Conservation (phyloP, 352 stramenopile genomes). For the Aphanomyces euteiches region DNA sequence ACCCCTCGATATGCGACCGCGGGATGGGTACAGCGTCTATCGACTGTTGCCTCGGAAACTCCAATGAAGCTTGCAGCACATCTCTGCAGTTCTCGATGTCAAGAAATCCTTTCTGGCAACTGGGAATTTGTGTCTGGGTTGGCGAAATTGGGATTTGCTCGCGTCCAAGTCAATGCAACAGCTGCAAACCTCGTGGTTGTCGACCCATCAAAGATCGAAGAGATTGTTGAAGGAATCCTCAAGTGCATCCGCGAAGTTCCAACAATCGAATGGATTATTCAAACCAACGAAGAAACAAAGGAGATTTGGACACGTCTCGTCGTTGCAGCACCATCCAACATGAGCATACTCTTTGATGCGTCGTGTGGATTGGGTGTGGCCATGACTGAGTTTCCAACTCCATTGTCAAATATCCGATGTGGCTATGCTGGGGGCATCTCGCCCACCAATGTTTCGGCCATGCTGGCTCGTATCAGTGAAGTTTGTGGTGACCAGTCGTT, state of each 20-base stretch:
- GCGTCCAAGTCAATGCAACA: conserved; percentile 81
- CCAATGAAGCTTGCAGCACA: conserved; percentile 62
- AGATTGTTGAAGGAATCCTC: conserved; percentile 40
- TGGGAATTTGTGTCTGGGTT: conserved; percentile 47
- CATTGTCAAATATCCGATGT: conserved; percentile 37
- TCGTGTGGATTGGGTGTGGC: conserved; percentile 59
- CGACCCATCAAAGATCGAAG: conserved; percentile 31
- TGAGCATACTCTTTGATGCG: conserved; percentile 73
- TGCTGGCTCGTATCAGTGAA: conserved; percentile 39
- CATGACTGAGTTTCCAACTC: conserved; percentile 39
- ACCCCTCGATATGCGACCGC: conserved; percentile 55
- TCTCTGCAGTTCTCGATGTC: conserved; percentile 60
- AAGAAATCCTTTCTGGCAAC: conserved; percentile 57
- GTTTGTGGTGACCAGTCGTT: conserved; percentile 37
- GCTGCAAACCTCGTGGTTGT: conserved; percentile 55
- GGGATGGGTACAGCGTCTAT: conserved; percentile 22
- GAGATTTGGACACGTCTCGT: conserved; percentile 47
- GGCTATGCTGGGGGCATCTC: conserved; percentile 80
- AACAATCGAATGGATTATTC: conserved; percentile 71
- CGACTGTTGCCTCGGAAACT: conserved; percentile 27
- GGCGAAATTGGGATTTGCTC: conserved; percentile 46
- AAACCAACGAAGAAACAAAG: conserved; percentile 69
- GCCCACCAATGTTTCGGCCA: conserved; percentile 45
- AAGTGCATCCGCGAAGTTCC: conserved; percentile 36
- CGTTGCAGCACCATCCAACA: conserved; percentile 38